A percentile compares a stretch with the other conserved stretches of the same genome.
These are phyloP conservation scores for Curvularia hawaiiensis DNA, from an alignment of 2,329 filamentous ascomycete genomes.

Conservation along the genomic window DNA sequence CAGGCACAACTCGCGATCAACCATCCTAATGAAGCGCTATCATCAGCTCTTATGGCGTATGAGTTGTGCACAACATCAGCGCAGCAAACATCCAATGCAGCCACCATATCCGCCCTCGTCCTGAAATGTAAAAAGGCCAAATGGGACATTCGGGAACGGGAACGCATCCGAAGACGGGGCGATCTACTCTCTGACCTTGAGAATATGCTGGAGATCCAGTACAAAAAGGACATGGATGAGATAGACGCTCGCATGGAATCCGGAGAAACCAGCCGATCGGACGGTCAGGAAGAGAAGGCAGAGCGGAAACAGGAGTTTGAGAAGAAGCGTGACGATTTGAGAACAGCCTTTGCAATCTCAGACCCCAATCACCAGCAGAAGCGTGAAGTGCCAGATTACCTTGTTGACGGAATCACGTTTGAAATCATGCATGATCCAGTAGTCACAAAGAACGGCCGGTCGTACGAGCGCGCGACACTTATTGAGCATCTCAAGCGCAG, in stretches of 20 bases:
- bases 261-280: slow-evolving; percentile 49
- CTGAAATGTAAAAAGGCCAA: slow-evolving; percentile 82
- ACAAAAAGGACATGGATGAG: slow-evolving; percentile 43
- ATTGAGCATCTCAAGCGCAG: slow-evolving; percentile 81
- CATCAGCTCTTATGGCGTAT: slow-evolving; percentile 74
- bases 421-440: slow-evolving; percentile 74
- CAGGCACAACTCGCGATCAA: slow-evolving; percentile 80
- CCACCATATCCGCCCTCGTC: slow-evolving; percentile 74
- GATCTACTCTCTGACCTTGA: slow-evolving; percentile 67
- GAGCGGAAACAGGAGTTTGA: slow-evolving; percentile 51
- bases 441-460: slow-evolving; percentile 80
- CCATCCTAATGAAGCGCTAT: slow-evolving; percentile 74
- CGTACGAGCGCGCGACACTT: slow-evolving; percentile 85
- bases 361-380: slow-evolving; percentile 52
- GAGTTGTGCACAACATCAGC: slow-evolving; percentile 63
- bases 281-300: slow-evolving; percentile 53
- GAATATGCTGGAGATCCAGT: slow-evolving; percentile 43
- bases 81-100: slow-evolving; percentile 68
- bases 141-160: slow-evolving; percentile 77
- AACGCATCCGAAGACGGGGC: slow-evolving; percentile 60
- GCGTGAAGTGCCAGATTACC: slow-evolving; percentile 72
- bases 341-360: slow-evolving; percentile 54
- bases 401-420: slow-evolving; percentile 77
- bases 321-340: slow-evolving; percentile 51
- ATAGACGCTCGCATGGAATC: slow-evolving; percentile 47